Base-by-base conservation (phyloP, 768 basidiomycete species). In the Tylopilus rubrobrunneus region DNA sequence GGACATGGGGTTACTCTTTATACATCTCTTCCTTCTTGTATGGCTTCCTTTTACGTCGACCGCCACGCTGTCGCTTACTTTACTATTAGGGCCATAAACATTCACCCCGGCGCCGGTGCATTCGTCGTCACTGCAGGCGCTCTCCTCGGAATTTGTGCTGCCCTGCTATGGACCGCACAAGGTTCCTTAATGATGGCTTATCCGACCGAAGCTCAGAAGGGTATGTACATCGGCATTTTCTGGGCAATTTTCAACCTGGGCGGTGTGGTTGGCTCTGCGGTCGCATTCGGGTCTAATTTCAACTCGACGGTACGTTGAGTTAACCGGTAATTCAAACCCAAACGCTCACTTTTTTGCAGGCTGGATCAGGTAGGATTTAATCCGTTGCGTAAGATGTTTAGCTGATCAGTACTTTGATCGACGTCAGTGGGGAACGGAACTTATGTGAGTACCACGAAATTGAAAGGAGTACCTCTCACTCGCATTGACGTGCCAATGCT, bases 181-280 rank as follows among this genome's bases (percentile, higher is more conserved):
- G 80, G 80, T 14, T 51, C 69, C 3, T 66, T 82, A 56, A 81
- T 82, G 80, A 76, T 81, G 78, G 71, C 74, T 7, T 79, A 81
- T 56, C 80, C 81, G 4, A 71, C 77, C 5, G 81, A 82, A 59
- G 78, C 79, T 49, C 77, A 81, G 62, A 82, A 82, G 62, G 81
- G 81, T 14, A 68, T 70, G 54, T 73, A 74, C 12, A 79, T 82
- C 55, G 72, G 71, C 40, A 59, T 82, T 44, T 82, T 82, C 67
- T 82, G 81, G 81, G 73, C 80, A 37, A 87, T 92, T 58, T 91
- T 93, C 74, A 91, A 90, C 60, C 56, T 89, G 28, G 89, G 89
- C 34, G 84, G 83, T 45, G 86, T 92, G 41, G 82, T 92, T 45
- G 89, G 90, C 25, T 80, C 89, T 23, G 74, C 86, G 8, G 86